Conservation (phyloP, 805 yeast genomes). For the Candida yuanshanica region DNA sequence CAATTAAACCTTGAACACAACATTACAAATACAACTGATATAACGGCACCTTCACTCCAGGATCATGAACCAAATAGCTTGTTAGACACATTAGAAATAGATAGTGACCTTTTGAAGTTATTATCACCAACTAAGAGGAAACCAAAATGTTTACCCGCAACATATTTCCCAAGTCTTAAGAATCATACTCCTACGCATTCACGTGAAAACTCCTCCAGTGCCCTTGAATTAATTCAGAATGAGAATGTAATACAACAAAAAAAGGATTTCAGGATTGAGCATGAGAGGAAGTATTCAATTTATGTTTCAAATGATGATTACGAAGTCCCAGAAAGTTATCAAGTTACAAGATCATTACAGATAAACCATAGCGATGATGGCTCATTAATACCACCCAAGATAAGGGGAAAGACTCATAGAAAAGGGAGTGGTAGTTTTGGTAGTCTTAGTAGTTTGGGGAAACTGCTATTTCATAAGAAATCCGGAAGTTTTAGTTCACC, state of each 20-base stretch:
- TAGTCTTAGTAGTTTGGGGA: background rate
- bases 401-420: background rate
- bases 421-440: slow-evolving; percentile 1
- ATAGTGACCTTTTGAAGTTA: slow-evolving; percentile 4
- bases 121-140: slow-evolving; percentile 3
- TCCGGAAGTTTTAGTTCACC: background rate
- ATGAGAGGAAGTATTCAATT: slow-evolving; percentile 4
- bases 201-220: background rate
- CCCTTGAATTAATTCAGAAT: background rate
- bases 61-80: slow-evolving; percentile 3
- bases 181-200: slow-evolving; percentile 8
- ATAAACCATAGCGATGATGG: too few species aligned
- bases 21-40: background rate
- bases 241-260: background rate
- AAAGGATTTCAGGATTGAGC: slow-evolving; percentile 1
- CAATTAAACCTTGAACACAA: background rate
- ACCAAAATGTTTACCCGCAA: slow-evolving; percentile 5
- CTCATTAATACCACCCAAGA: too few species aligned
- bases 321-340: slow-evolving; percentile 7
- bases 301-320: slow-evolving; percentile 12
- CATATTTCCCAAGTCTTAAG: slow-evolving; percentile 7
- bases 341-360: background rate
- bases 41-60: background rate
- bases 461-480: background rate
- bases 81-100: slow-evolving; percentile 6